Conservation (phyloP, 2,329 filamentous ascomycete genomes). For the Capronia americana region DNA sequence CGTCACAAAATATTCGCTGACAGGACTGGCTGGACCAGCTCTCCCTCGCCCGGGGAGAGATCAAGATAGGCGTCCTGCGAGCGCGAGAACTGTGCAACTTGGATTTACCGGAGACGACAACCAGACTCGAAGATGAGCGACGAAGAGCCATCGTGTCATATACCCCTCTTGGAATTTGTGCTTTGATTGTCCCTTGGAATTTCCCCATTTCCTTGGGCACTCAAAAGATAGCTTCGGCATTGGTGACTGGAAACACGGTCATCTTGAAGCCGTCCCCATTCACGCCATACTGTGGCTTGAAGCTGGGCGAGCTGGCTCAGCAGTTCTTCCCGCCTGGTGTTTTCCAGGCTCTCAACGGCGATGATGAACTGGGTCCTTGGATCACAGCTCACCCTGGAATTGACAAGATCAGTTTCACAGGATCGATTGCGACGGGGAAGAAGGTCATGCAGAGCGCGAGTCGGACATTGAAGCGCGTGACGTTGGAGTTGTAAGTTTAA, state of each 20-base stretch:
- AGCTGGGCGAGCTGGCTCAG: not conserved
- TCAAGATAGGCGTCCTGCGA: not conserved
- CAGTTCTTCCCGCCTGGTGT: slow-evolving; percentile 64
- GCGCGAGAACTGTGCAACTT: not conserved
- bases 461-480: slow-evolving; percentile 63
- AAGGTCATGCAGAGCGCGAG: slow-evolving; percentile 49
- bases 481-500: slow-evolving; percentile 65
- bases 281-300: not conserved
- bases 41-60: not conserved
- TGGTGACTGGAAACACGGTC: slow-evolving; percentile 72
- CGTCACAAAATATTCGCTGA: too few relatives aligned
- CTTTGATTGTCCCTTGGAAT: slow-evolving; percentile 74
- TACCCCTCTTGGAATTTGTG: slow-evolving; percentile 64
- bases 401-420: slow-evolving; percentile 40
- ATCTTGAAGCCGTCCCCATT: slow-evolving; percentile 59
- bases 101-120: not conserved
- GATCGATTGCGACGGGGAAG: slow-evolving; percentile 52
- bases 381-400: slow-evolving; percentile 62
- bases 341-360: slow-evolving; percentile 61
- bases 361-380: not conserved
- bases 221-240: slow-evolving; percentile 68
- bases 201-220: slow-evolving; percentile 71
- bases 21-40: not conserved
- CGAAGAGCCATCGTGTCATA: not conserved
- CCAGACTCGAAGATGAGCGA: not conserved